These are phyloP conservation scores for Aphanomyces cochlioides DNA, from an alignment of 352 stramenopile species.

Conservation along the genomic window DNA sequence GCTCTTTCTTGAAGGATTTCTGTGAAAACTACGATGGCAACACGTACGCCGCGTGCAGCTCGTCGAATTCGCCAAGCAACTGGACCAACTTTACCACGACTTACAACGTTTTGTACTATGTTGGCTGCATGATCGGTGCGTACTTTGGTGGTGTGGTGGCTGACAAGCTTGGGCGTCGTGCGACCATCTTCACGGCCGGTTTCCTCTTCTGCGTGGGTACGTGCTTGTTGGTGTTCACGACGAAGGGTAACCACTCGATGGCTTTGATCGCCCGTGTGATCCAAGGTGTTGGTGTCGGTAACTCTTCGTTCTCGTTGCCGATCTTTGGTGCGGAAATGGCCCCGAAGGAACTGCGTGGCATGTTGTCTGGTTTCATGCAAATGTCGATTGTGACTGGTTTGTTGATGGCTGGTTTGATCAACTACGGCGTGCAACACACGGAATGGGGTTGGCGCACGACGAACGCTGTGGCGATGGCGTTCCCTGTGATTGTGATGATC, in stretches of 20 bases:
- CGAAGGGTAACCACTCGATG: conserved; percentile 40
- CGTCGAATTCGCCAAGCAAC: conserved; percentile 32
- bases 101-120: no score
- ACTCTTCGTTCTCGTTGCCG: conserved; percentile 41
- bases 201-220: no score
- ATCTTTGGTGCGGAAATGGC: conserved; percentile 47
- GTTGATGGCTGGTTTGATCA: conserved; percentile 43
- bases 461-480: conserved; percentile 35
- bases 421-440: conserved; percentile 33
- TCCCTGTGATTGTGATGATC: conserved; percentile 43
- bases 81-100: conserved; percentile 39
- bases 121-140: no score
- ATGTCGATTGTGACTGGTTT: conserved; percentile 45
- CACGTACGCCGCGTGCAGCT: conserved; percentile 33
- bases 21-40: conserved; percentile 44
- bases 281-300: conserved; percentile 33
- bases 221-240: conserved; percentile 36
- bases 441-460: conserved; percentile 40
- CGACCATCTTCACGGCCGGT: no score
- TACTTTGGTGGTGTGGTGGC: no score
- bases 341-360: conserved; percentile 40
- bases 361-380: conserved; percentile 45
- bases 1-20: conserved; percentile 45
- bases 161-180: no score
- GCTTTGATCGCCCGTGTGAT: conserved; percentile 33